Conservation (phyloP, 768 basidiomycete genomes). For the Mycena polygramma region DNA sequence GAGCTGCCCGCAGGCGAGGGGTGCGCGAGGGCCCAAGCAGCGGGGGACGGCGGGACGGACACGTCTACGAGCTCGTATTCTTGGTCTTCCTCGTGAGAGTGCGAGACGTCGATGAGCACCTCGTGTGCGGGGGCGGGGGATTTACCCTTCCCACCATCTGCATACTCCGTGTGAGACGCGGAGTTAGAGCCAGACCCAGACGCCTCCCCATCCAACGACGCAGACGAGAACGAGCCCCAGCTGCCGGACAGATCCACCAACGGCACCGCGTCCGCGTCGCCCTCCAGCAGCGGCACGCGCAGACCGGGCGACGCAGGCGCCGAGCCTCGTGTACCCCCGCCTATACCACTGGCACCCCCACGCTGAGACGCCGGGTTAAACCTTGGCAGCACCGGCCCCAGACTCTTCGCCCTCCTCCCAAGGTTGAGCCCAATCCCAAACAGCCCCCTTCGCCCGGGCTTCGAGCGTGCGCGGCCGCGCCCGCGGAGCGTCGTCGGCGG, state of each 20-base stretch:
- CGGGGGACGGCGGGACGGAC: conserved; percentile 32
- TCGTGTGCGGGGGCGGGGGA: neutral
- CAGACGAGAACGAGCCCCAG: conserved; percentile 8
- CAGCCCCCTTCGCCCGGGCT: neutral
- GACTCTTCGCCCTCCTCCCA: conserved; percentile 4
- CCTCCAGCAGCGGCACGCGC: neutral
- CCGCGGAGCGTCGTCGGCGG: neutral
- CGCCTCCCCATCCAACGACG: neutral
- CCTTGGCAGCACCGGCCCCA: conserved; percentile 24
- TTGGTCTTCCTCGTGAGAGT: neutral
- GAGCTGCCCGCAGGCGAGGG: neutral
- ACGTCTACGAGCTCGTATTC: conserved; percentile 23
- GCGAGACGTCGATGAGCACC: conserved; percentile 18
- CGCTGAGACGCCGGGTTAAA: neutral
- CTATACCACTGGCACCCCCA: too few relatives aligned
- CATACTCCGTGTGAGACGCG: too few relatives aligned
- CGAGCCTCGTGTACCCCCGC: neutral
- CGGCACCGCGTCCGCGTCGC: conserved; percentile 11
- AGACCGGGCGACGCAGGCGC: neutral
- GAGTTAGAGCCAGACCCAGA: neutral
- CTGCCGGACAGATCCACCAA: conserved; percentile 11
- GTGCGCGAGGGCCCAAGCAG: conserved; percentile 27
- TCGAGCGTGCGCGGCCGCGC: conserved; percentile 9
- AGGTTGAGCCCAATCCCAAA: neutral
- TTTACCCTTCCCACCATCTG: neutral